Conservation (phyloP, 2,329 filamentous ascomycete genomes). For the Trichothecium roseum region DNA sequence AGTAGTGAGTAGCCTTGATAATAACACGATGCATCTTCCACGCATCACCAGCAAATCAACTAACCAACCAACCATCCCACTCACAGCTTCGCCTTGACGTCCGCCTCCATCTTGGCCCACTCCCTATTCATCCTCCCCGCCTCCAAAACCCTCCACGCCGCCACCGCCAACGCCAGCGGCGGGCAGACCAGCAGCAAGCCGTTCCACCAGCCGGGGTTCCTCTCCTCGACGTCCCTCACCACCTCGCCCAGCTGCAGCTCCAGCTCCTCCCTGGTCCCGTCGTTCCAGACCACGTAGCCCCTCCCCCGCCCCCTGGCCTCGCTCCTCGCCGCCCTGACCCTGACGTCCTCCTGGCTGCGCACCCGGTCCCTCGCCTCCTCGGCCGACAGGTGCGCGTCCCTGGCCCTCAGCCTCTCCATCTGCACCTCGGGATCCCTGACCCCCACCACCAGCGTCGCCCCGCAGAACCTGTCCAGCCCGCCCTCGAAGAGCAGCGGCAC, state of each 20-base stretch:
- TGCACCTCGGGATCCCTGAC: slow-evolving; percentile 73
- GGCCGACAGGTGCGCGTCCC: slow-evolving; percentile 68
- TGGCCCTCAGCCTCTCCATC: slow-evolving; percentile 63
- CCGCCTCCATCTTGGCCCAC: slow-evolving; percentile 54
- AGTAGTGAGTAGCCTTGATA: too few relatives aligned
- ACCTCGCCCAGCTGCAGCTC: slow-evolving; percentile 54
- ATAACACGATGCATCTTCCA: too few relatives aligned
- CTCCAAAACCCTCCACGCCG: slow-evolving; percentile 60
- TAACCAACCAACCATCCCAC: too few relatives aligned
- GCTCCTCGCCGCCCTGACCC: slow-evolving; percentile 69
- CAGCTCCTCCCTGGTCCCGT: slow-evolving; percentile 62
- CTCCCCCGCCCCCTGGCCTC: slow-evolving; percentile 54
- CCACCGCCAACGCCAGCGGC: slow-evolving; percentile 60
- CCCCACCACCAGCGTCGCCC: slow-evolving; percentile 76
- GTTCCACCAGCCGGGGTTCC: slow-evolving; percentile 78
- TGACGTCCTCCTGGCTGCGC: slow-evolving; percentile 74
- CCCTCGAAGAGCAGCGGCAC: slow-evolving; percentile 88
- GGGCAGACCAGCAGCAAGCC: slow-evolving; percentile 60
- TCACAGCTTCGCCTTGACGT: slow-evolving; percentile 14
- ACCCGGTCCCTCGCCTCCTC: slow-evolving; percentile 86
- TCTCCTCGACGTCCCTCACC: slow-evolving; percentile 49
- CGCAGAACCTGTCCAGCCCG: slow-evolving; percentile 75
- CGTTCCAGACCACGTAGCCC: slow-evolving; percentile 87
- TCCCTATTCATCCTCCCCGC: slow-evolving; percentile 59
- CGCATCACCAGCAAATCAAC: too few relatives aligned